Evolutionary conservation across 1,284 basidiomycete species (phyloP), one percentile per base, ranked within the genome.

Genomic region (Boletus mariae): DNA sequence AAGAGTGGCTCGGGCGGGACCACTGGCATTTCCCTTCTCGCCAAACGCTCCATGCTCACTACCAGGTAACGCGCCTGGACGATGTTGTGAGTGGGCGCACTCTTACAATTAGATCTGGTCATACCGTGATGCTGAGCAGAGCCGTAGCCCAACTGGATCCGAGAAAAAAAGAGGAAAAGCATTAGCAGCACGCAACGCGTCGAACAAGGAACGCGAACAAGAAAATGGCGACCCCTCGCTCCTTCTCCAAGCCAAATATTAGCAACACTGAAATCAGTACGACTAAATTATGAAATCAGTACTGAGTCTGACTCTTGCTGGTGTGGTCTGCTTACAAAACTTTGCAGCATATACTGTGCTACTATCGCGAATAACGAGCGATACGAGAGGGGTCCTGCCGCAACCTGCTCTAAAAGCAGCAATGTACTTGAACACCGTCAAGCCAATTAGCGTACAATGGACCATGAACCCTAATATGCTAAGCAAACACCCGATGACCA

Each of bases 31-130:
- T 51, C 41, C 25, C 9, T 49, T 48, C 49, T 58, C 32, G 54
- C 58, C 4, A 67, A 59, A 40, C 59, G 51, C 15, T 61, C 65
- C 62, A 67, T 63, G 10, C 53, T 59, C 1, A 63, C 38, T 44
- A 67, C 47, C 52, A 62, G 47, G 25, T 40, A 51, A 49, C 61
- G 63, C 1, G 63, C 62, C 62, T 63, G 23, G n/a, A 43, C 13
- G 8, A 4, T 13, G 17, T 47, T 26, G 31, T 28, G 29, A 54
- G 12, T 26, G 17, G 37, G 20, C 17, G 4, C 17, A 11, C 26
- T 48, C 15, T 28, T 10, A 3, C 37, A 47, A 43, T 2, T 0
- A 31, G 34, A 41, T 11, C 12, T 13, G 38, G 5, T 34, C 58
- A 10, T 66, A 63, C 64, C 10, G 43, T 25, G 40, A 47, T 8